Evolutionary conservation across 2,329 filamentous ascomycete genomes (phyloP), one percentile per base, ranked within the genome.

Genomic region (Aureobasidium sp.): DNA sequence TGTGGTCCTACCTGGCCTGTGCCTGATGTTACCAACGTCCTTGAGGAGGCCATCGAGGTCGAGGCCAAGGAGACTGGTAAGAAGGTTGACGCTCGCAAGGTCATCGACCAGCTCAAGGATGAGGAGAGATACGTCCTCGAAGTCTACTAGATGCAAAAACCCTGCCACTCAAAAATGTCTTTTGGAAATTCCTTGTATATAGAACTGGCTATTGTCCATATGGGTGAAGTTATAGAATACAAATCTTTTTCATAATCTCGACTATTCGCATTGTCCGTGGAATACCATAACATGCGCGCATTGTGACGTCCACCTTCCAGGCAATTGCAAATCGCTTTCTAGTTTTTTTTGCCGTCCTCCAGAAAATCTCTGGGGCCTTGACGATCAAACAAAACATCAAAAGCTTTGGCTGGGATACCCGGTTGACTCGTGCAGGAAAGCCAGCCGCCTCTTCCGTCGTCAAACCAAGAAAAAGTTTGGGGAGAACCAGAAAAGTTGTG

Each of bases 1-100:
- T 99, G 94, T 74, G 94, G 94, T 48, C 94, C 94, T 34, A 99
- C 94, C 1, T 99, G 94, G 94, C 94, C 94, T 13, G 94, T 99
- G 61, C 94, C 94, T 7, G 94, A 99, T 77, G 93, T 99, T 59
- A 97, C 92, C 0, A 87, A 87, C 67, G 94, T 99, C 64, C 78
- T 99, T 62, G 87, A 96, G 82, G 94, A 99, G 81, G 93, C 93
- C 27, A 91, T 97, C 68, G 85, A 85, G 51, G 78, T 80, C 36
- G 88, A 96, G 71, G 90, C 87, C 50, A 86, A 85, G 81, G 76
- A 75, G 53, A 79, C 75, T 65, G 85, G 85, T 61, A 90, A 88
- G 80, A 97, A 93, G 85, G 82, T 95, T 44, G 91, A 96, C 72
- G 79, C 88, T 3, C 81, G 82, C 68, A 92, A 92, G 82, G 91